Evolutionary conservation across 1,284 basidiomycete genomes (phyloP), one percentile per base, ranked within the genome.

Genomic region (Fomes fomentarius): DNA sequence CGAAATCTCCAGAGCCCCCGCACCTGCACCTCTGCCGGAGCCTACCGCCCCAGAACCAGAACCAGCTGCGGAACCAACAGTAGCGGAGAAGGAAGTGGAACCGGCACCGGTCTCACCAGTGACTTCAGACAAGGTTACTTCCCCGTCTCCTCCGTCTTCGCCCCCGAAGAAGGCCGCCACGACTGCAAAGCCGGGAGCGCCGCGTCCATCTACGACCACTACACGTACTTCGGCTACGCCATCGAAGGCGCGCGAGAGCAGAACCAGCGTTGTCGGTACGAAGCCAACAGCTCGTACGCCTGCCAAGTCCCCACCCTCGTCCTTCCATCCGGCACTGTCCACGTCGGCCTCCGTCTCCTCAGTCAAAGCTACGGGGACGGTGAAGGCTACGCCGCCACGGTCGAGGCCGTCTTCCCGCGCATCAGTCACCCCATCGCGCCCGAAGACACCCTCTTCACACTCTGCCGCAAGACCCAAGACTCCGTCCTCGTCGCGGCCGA

Each of bases 381-480:
- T 55, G n/a, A 63, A 57, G 38, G 21, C 60, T 11, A 56, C 59
- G 21, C 57, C 58, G 8, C 39, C 59, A 5, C 44, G 52, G 41
- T 58, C 68, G 10, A 40, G 67, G n/a, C 66, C 69, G 14, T 61
- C 60, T 15, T 67, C 67, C n/a, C 57, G 58, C 35, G 56, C 62
- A 11, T 56, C 61, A 25, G 49, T 68, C 28, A 78, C 82, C 15
- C 74, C 74, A 39, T 62, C 75, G 28, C 72, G 79, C 2, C 64
- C 75, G 6, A 72, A 66, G 61, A 69, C 69, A 4, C 69, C 58
- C 60, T 71, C 76, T 12, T 73, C 80, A n/a, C n/a, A n/a, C 8
- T 66, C 74, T 21, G 74, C 79, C 11, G 65, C 74, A 17, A 76
- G 76, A 50, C 71, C 82, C 31, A 82, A 81, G 70, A 79, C 79